These are phyloP conservation scores for Spergularia marina DNA, from an alignment of 148 eudicot species.

Conservation along the genomic window DNA sequence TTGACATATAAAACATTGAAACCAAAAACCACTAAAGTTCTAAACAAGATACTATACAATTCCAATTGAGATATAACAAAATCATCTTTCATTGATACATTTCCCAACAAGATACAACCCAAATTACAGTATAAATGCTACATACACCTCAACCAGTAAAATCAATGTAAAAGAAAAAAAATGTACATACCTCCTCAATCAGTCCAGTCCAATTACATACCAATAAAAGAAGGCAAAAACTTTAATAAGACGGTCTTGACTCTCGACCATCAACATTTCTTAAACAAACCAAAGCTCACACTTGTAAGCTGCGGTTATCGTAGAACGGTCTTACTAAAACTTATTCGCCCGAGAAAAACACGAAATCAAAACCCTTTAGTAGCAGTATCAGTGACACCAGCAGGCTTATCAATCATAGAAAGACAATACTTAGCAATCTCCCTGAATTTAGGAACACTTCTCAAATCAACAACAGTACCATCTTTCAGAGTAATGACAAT, in stretches of 20 bases:
- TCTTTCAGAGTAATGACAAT: constrained; percentile 72
- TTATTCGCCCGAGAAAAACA: neutral
- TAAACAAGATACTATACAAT: neutral
- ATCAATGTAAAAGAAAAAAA: constrained; percentile 3
- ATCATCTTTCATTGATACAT: constrained; percentile 6
- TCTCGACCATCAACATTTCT: neutral
- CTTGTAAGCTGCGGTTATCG: too few species aligned
- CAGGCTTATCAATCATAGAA: constrained; percentile 48
- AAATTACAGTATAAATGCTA: constrained; percentile 21
- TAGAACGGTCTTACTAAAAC: neutral
- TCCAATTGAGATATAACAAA: neutral
- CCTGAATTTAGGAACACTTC: constrained; percentile 91
- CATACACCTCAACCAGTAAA: constrained; percentile 2
- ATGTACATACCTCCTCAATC: constrained; percentile 36
- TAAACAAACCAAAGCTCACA: neutral
- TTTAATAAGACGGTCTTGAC: neutral
- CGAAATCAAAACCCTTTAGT: constrained; percentile 48
- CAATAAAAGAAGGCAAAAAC: neutral
- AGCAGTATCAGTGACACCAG: constrained; percentile 32
- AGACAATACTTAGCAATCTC: constrained; percentile 87
- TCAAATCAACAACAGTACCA: constrained; percentile 87
- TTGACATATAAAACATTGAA: neutral
- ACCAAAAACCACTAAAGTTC: neutral
- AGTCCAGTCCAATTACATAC: neutral
- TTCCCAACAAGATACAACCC: constrained; percentile 20